Base-by-base conservation (phyloP, 352 stramenopile genomes). In the Sclerospora graminicola region DNA sequence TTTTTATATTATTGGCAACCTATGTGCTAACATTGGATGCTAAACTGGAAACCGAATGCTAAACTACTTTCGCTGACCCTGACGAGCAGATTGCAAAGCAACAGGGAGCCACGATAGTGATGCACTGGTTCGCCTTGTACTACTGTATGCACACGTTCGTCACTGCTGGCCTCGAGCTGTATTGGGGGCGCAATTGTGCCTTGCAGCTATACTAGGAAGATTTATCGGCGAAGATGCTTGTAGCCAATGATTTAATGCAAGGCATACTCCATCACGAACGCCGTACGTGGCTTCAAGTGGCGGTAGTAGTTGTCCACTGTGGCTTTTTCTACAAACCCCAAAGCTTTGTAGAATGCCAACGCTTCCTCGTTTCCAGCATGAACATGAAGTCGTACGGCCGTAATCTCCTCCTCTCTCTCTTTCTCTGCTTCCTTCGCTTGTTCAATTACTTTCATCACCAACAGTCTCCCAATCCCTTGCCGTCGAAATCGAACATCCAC, bases 291-390 rank as follows among this genome's bases (percentile, higher is more conserved):
- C 54, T 81, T 58, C 20, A 86, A 44, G 14, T 63, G 68, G 18
- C 74, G 74, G 45, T 86, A 86, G 51, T 86, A 86, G 21, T 72
- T 50, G 16, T 87, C 69, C 4, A 84, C 38, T 4, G 54, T 57
- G 38, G 54, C 47, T 29, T 61, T 48, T 40, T 80, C 56, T 14
- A 49, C 19, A 33, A 87, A 87, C 9, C 71, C 75, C 27, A 79
- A 21, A 7, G 42, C 33, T 24, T 52, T 41, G 45, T 87, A 87
- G 51, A 87, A 84, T 36, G 60, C 66, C 21, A 79, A 15, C n/a
- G 57, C 74, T 41, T 80, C 74, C 0, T 66, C 53, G 50, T 87
- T 87, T 14, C 53, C 58, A 15, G 57, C 58, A 42, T 87, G 75
- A 14, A 87, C 75, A 44, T 87, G 66, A 30, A 87, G 64, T 30